Percentiles rank a stretch among this genome's conserved stretches.
phyloP scores from a whole-genome alignment of 495 filamentous ascomycete genomes.

The Glutinoglossum americanum region DNA sequence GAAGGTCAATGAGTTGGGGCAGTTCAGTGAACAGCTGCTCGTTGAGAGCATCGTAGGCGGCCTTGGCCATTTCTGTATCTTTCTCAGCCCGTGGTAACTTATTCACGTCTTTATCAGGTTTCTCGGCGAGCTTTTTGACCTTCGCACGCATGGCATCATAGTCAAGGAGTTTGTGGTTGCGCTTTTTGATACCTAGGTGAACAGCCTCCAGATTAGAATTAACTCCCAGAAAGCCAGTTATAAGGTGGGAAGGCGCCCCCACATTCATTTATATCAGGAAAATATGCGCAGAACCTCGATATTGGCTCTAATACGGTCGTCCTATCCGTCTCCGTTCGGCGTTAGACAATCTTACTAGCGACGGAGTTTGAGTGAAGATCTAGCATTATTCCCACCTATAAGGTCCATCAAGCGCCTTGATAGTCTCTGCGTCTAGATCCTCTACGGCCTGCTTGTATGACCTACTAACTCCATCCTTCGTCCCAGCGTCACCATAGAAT shows the following conservation, averaged over 20 bases:
- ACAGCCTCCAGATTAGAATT: neutral
- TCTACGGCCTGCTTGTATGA: conserved; percentile 97
- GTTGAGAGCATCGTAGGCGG: conserved; percentile 86
- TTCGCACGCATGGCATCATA: conserved; percentile 90
- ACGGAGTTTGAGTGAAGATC: neutral
- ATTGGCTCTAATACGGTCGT: conserved; percentile 92
- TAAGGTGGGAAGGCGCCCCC: conserved; percentile 11
- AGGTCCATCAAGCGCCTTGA: conserved; percentile 94
- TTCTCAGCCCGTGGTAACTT: conserved; percentile 89
- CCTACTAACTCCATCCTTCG: conserved; percentile 79
- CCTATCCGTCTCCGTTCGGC: conserved; percentile 18
- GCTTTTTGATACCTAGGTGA: conserved; percentile 70
- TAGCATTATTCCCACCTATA: conserved; percentile 39
- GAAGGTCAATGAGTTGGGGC: conserved; percentile 92
- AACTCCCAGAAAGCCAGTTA: neutral
- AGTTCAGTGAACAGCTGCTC: conserved; percentile 83
- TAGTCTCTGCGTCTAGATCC: conserved; percentile 91
- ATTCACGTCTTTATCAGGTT: conserved; percentile 92
- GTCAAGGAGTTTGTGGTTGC: conserved; percentile 91
- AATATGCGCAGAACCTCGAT: conserved; percentile 87
- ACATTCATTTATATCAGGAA: conserved; percentile 98
- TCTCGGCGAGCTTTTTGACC: conserved; percentile 91
- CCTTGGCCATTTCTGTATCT: conserved; percentile 79
- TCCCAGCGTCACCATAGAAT: conserved; percentile 92
- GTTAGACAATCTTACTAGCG: neutral